Base-by-base conservation (phyloP, 176 grass and related monocot species). In the Saccharum spontaneum region DNA sequence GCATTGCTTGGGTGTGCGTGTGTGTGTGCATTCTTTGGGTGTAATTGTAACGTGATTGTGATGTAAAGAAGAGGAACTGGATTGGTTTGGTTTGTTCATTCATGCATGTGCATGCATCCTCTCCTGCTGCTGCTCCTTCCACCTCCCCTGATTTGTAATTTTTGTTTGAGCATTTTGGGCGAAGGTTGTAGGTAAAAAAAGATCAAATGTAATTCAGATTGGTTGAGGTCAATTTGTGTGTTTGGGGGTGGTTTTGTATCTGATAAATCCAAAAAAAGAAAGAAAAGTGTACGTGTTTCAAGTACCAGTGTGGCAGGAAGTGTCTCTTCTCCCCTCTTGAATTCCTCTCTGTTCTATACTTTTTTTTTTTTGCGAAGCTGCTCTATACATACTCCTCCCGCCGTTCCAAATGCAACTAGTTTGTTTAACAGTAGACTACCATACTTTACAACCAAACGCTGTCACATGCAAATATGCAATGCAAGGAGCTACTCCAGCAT, bases 91-190 rank as follows among this genome's bases (percentile, higher is more conserved):
- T 84, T 71, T 80, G 52, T 87, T 84, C 36, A 73, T 86, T 67
- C 89, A 69, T 52, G 23, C 50, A 24, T 71, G 89, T 52, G 23
- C 50, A 24, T 71, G 89, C 81, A 36, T 80, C 84, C 48, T 76
- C 79, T 57, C 9, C 79, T 48, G 49, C 76, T 34, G 79, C 74
- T 59, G 38, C 38, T 62, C n/a, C 68, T 84, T 40, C 86, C 82
- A 73, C 87, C 83, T 79, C 80, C 83, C 76, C 84, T 84, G 87
- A 84, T 87, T 31, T 89, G 80, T 89, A 79, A 87, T 88, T 88
- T 89, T 84, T 54, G 71, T 57, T 69, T 57, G 40, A 45, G 80
- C 83, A 79, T 86, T 81, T 86, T 83, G 90, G 90, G 84, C 54
- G 75, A 83, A 92, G 87, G 80, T 77, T 80, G 87, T 89, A 89